Evolutionary conservation across 2,329 filamentous ascomycete species (phyloP).

Genomic region (Didymella arachidicola): DNA sequence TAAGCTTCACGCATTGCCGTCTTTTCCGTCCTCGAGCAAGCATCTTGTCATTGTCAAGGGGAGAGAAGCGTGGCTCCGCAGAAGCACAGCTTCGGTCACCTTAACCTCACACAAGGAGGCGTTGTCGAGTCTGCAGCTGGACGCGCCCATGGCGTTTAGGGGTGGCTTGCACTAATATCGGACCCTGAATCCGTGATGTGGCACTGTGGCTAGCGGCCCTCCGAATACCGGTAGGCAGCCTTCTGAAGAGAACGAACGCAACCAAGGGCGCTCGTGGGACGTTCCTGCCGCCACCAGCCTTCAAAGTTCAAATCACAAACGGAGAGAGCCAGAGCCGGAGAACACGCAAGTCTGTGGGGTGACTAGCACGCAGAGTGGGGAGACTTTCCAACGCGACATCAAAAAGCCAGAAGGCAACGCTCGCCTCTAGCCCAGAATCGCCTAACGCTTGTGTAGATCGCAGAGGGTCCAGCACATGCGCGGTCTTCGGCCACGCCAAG

Average conservation of each 20-base stretch:
- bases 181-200: constrained; percentile 4
- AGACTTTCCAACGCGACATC: constrained; percentile 13
- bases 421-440: constrained; percentile 6
- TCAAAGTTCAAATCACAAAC: constrained; percentile 8
- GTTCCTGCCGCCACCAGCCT: not conserved
- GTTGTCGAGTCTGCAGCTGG: not conserved
- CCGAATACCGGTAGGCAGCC: not conserved
- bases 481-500: constrained; percentile 19
- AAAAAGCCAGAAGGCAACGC: constrained; percentile 9
- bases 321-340: constrained; percentile 1
- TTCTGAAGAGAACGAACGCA: not conserved
- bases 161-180: not conserved
- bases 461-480: constrained; percentile 15
- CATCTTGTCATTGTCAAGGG: not conserved
- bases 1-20: constrained; percentile 30
- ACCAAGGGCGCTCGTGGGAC: not conserved
- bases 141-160: not conserved
- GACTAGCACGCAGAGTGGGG: constrained; percentile 13
- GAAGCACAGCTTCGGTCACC: not conserved
- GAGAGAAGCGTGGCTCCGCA: not conserved
- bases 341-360: constrained; percentile 19
- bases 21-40: constrained; percentile 20
- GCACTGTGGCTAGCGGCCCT: constrained; percentile 5
- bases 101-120: not conserved
- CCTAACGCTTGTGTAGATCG: constrained; percentile 16